Evolutionary conservation across 495 filamentous ascomycete species (phyloP), one percentile per base, ranked within the genome.

Genomic region (Tuber indicum): DNA sequence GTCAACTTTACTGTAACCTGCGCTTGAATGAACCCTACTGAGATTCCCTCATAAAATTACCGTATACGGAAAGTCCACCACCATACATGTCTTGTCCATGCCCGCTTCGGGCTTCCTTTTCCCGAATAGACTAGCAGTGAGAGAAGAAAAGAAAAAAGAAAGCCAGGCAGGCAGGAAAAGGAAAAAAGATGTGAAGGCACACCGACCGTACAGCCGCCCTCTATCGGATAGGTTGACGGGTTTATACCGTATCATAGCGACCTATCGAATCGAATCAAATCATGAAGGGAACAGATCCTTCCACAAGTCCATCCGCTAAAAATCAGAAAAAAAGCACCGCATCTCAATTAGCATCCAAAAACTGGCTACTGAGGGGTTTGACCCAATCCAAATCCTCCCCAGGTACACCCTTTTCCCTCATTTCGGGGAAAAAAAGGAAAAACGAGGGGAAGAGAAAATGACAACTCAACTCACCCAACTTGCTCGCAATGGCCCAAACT

Each of bases 401-500:
- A 32, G 58, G 58, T 66, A 66, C 58, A 66, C 4, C n/a, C 2
- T 32, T 66, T 66, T 32, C 1, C 12, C 10, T 14, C 26, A 41
- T 66, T 32, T 66, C 23, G 10, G 12, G 12, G 52, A 10, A 32
- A 32, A n/a, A 62, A 62, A 62, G n/a, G 26, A 62, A 62, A 62
- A 62, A 14, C 12, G 12, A 26, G 12, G 58, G 58, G 26, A 36
- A 36, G 26, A 36, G 58, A 66, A 79, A 79, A 98, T 83, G 47
- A 93, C 77, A 79, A 79, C 78, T 94, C 77, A 78, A 79, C 78
- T 94, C 92, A 44, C 87, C 85, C 74, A 89, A 81, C 84, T 97
- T 97, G 32, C 88, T 89, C 46, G 92, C 84, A 17, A 91, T 91
- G 12, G 90, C 90, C 96, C 96, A 99, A 3, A 84, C 85, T 1